Conservation (phyloP, 2,329 filamentous ascomycete genomes). For the Capronia coronata region DNA sequence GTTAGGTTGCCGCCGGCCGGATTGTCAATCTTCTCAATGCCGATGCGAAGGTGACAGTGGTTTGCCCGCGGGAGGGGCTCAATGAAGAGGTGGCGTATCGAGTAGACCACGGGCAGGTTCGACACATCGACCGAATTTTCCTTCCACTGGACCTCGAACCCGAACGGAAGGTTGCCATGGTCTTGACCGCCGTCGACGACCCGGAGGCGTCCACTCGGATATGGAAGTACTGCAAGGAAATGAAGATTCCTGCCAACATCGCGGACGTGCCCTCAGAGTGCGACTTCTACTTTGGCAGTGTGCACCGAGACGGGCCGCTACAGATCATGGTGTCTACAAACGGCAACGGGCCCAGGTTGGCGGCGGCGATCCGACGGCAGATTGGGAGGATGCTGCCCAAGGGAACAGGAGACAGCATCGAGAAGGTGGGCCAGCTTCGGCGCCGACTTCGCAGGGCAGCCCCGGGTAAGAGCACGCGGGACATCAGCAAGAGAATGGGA, state of each 20-base stretch:
- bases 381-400: constrained; percentile 70
- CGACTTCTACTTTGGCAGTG: constrained; percentile 97
- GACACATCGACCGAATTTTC: constrained; percentile 76
- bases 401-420: constrained; percentile 78
- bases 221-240: constrained; percentile 88
- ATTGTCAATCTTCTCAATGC: constrained; percentile 93
- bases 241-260: constrained; percentile 82
- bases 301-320: constrained; percentile 87
- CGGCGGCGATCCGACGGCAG: constrained; percentile 73
- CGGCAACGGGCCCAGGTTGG: constrained; percentile 86
- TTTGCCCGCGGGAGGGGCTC: constrained; percentile 71
- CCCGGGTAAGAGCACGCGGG: constrained; percentile 43
- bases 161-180: constrained; percentile 62
- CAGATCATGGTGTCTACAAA: constrained; percentile 99
- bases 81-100: constrained; percentile 85
- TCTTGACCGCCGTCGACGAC: constrained; percentile 88
- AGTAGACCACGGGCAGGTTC: constrained; percentile 66
- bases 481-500: constrained; percentile 31
- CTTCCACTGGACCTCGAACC: constrained; percentile 77
- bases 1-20: constrained; percentile 85
- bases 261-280: constrained; percentile 95
- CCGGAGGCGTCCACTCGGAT: constrained; percentile 82
- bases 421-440: constrained; percentile 73
- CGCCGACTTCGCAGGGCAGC: constrained; percentile 71
- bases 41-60: constrained; percentile 80